A percentile compares a stretch with the other conserved stretches of the same genome.
Evolutionary conservation across 176 grass and related monocot species (phyloP).

Genomic region (Rhipidocladum racemiflorum): DNA sequence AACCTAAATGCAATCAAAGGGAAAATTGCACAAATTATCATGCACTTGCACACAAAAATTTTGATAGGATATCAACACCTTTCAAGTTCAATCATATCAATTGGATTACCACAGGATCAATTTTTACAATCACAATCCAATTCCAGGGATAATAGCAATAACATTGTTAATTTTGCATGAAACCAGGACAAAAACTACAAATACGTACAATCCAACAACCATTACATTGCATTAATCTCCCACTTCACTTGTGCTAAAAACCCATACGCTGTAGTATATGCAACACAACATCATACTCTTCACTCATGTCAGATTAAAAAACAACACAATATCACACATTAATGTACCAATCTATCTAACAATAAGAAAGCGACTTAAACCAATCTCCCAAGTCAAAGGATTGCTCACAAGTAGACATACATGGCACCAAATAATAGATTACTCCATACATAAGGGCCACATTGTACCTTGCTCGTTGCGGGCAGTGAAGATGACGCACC

Average conservation of each 20-base stretch:
- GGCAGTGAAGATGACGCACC: slow-evolving; percentile 74
- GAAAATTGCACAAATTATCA: no score
- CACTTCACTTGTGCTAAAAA: not conserved
- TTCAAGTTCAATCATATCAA: not conserved
- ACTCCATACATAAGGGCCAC: not conserved
- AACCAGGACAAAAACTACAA: not conserved
- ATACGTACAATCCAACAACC: not conserved
- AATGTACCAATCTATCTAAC: not conserved
- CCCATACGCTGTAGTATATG: not conserved
- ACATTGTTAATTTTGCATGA: not conserved
- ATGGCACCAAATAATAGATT: not conserved
- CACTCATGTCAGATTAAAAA: not conserved
- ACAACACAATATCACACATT: not conserved
- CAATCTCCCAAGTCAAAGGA: not conserved
- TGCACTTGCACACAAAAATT: not conserved
- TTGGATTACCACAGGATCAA: no score
- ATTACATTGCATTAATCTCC: not conserved
- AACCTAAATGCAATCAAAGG: not conserved
- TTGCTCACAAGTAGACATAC: not conserved
- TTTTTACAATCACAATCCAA: not conserved
- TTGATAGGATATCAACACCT: not conserved
- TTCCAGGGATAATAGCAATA: not conserved
- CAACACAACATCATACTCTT: not conserved
- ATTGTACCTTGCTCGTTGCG: slow-evolving; percentile 78
- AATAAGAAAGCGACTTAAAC: not conserved